Conservation (phyloP, 2,329 filamentous ascomycete species). For the Cladosporium cucumerinum region DNA sequence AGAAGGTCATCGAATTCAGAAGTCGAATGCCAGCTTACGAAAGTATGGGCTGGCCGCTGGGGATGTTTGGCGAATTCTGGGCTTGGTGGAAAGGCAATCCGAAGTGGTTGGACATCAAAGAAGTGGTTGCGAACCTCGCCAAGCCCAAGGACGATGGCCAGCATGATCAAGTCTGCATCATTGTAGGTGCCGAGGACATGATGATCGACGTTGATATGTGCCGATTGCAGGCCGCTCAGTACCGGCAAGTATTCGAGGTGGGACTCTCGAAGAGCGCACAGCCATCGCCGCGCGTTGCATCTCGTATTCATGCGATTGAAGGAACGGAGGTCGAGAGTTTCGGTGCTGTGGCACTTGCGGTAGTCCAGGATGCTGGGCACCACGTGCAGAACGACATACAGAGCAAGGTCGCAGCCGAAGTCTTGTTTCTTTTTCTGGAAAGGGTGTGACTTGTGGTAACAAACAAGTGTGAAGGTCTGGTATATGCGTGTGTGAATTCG, state of each 20-base stretch:
- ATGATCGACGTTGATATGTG: conserved; percentile 42
- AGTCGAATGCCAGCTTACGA: conserved; percentile 48
- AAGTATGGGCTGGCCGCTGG: conserved; percentile 51
- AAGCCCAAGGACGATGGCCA: conserved; percentile 23
- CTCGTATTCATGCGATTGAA: background rate
- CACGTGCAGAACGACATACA: conserved; percentile 54
- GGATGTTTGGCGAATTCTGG: conserved; percentile 46
- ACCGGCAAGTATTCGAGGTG: conserved; percentile 35
- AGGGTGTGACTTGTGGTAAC: background rate
- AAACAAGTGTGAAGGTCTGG: background rate
- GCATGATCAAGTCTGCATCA: conserved; percentile 38
- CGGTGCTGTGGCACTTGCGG: conserved; percentile 41
- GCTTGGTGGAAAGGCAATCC: conserved; percentile 27
- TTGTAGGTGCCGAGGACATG: conserved; percentile 42
- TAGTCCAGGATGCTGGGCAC: conserved; percentile 49
- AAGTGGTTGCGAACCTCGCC: conserved; percentile 39
- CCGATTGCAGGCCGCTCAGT: conserved; percentile 39
- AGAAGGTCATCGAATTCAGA: conserved; percentile 44
- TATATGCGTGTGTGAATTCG: background rate
- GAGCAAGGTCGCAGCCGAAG: conserved; percentile 46
- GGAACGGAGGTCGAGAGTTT: background rate
- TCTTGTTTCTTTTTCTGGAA: conserved; percentile 5
- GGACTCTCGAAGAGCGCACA: background rate
- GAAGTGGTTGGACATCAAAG: conserved; percentile 30
- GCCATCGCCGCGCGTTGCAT: background rate